Evolutionary conservation across 2,329 filamentous ascomycete species (phyloP), one percentile per base, ranked within the genome.

Genomic region (Lasiodiplodia hormozganensis): DNA sequence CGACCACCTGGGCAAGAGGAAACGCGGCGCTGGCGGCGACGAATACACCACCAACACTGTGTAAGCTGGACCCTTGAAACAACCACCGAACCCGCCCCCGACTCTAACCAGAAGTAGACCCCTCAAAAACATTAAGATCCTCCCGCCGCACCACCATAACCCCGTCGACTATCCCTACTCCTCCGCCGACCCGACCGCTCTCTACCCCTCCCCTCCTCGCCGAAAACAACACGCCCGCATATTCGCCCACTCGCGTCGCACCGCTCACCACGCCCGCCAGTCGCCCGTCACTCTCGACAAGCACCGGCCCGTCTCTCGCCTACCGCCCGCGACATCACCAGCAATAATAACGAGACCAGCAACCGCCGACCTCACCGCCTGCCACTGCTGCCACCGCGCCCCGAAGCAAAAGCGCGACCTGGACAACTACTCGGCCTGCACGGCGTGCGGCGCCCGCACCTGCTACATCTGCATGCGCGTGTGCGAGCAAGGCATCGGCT

Each of bases 391-490:
- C 82, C 86, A 86, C 73, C 86, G 88, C 52, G 85, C 86, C 66
- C 90, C 90, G 1, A 89, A 84, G 65, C 88, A 88, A 72, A 90
- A 87, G 75, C 84, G 84, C 6, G 89, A 92, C 68, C 83, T 92
- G 40, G 89, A 91, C 76, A 87, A 86, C 11, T 92, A 88, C 74
- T 85, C 88, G 57, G 83, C 88, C 73, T 92, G 90, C 76, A 81
- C 86, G 71, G 84, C 86, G 16, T 92, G 90, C 74, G 82, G 84
- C 11, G 81, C 86, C 70, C 83, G 89, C 52, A 87, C 89, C 0
- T 92, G 90, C 75, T 92, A 86, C 74, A 83, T 92, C n/a, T 92
- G 90, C 75, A 86, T 91, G 54, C 81, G 90, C 31, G 82, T 87
- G 71, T 92, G 90, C 72, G 80, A 85, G 14, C 47, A 16, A 21